Base-by-base conservation (phyloP, 2,329 filamentous ascomycete genomes). In the Hawksworthiomyces lignivorus region DNA sequence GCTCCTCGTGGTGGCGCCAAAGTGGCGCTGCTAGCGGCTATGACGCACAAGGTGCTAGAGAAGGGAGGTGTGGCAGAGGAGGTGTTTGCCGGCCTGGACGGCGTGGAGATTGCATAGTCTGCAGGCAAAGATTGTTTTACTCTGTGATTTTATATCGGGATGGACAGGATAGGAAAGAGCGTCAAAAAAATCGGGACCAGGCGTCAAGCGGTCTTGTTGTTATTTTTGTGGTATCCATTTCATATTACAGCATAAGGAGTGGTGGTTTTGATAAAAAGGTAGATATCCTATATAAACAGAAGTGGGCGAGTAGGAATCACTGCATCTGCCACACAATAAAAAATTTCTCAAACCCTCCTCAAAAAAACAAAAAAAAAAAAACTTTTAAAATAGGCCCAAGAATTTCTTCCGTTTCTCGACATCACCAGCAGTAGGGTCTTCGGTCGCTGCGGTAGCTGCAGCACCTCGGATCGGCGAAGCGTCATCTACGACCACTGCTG, bases 1-100 rank as follows among this genome's bases (percentile, higher is more conserved):
- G 84, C 89, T 29, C 84, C 86, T 24, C 64, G 88, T 24, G 90
- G 90, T 29, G 90, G 90, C 2, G 79, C 90, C 28, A 88, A 85
- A 67, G 77, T 87, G 54, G 69, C 65, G 5, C 68, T 92, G 15
- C 65, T 97, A 50, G 75, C 80, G 39, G 71, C 73, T 40, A 85
- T 96, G 64, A 78, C 94, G 46, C 78, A 82, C 58, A 78, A 82
- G 58, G 84, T 88, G 24, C 61, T 94, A 45, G 77, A 84, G 57
- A 77, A 74, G 53, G 84, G 84, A 1, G 87, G 88, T 26, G 82
- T 96, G 21, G 87, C 84, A 4, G 81, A 89, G 50, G 90, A 96
- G 61, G 84, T 96, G 6, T 69, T 97, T 56, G 79, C 83, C 48
- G 89, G 84, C 1, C 63, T 97, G 51, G 82, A 89, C 48, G 77